A percentile compares a stretch with the other conserved stretches of the same genome.
Conservation (phyloP, 2,329 filamentous ascomycete species). For the Aspergillus pseudotamarii region DNA sequence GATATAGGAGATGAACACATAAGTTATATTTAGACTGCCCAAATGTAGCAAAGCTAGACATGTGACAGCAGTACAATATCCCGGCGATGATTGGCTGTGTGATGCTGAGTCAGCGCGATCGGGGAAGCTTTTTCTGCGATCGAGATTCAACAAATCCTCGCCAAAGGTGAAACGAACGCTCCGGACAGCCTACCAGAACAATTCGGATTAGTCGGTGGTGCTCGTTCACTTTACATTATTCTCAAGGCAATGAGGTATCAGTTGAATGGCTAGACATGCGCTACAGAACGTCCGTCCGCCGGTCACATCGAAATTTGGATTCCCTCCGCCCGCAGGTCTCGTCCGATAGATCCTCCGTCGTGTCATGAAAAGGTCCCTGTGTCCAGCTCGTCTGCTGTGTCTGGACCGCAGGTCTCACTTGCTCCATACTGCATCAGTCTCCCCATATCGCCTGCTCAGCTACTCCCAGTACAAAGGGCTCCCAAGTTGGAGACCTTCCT, state of each 20-base stretch:
- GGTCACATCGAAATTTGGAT: slow-evolving; percentile 32
- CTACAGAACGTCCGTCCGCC: slow-evolving; percentile 24
- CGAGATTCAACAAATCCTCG: background rate
- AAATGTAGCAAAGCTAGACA: too few species aligned
- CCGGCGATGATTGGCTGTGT: background rate
- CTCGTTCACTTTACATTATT: background rate
- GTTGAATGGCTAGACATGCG: slow-evolving; percentile 32
- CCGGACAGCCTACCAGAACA: background rate
- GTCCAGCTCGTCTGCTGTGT: slow-evolving; percentile 38
- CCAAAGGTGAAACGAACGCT: background rate
- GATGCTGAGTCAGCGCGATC: slow-evolving; percentile 10
- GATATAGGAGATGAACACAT: too few species aligned
- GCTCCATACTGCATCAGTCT: slow-evolving; percentile 16
- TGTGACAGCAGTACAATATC: background rate
- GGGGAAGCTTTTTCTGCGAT: slow-evolving; percentile 7
- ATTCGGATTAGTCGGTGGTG: background rate
- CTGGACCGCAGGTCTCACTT: slow-evolving; percentile 32
- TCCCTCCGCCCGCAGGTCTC: slow-evolving; percentile 29
- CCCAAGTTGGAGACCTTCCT: slow-evolving; percentile 12
- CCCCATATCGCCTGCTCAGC: slow-evolving; percentile 11
- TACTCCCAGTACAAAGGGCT: slow-evolving; percentile 10
- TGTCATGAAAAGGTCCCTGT: slow-evolving; percentile 48
- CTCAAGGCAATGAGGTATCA: slow-evolving; percentile 13
- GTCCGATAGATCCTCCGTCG: slow-evolving; percentile 30
- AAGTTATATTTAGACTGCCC: too few species aligned